Percentiles rank a stretch among this genome's conserved stretches.
Conservation (phyloP, 768 basidiomycete genomes). For the Mycena filopes region DNA sequence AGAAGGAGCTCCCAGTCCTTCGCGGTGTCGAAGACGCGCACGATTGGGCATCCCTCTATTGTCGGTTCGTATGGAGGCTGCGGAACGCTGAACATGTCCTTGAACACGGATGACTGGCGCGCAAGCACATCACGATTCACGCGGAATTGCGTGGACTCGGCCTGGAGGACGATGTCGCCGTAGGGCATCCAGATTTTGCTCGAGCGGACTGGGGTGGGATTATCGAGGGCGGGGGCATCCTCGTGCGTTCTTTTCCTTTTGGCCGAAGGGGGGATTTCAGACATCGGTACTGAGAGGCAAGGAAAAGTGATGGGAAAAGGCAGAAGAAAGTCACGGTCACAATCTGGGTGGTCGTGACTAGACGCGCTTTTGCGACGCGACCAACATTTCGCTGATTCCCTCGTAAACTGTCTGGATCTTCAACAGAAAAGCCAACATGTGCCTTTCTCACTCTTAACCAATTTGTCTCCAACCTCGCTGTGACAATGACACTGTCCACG, state of each 20-base stretch:
- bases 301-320: background rate
- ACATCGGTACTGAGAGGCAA: background rate
- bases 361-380: background rate
- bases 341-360: background rate
- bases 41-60: constrained; percentile 9
- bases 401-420: too few relatives aligned
- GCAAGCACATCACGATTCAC: constrained; percentile 9
- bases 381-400: too few relatives aligned
- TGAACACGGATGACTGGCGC: constrained; percentile 52
- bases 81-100: constrained; percentile 56
- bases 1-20: constrained; percentile 22
- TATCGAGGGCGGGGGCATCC: background rate
- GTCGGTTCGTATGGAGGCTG: constrained; percentile 40
- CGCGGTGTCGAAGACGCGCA: constrained; percentile 12
- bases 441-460: too few relatives aligned
- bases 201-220: constrained; percentile 9
- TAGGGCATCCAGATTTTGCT: constrained; percentile 18
- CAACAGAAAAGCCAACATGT: too few relatives aligned
- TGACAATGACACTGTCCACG: too few relatives aligned
- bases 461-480: too few relatives aligned
- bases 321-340: background rate
- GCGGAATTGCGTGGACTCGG: constrained; percentile 13
- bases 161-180: constrained; percentile 13
- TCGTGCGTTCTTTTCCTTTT: constrained; percentile 1
- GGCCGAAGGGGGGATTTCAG: background rate